phyloP scores from a whole-genome alignment of 352 stramenopile species.

The Phytophthora constricta region DNA sequence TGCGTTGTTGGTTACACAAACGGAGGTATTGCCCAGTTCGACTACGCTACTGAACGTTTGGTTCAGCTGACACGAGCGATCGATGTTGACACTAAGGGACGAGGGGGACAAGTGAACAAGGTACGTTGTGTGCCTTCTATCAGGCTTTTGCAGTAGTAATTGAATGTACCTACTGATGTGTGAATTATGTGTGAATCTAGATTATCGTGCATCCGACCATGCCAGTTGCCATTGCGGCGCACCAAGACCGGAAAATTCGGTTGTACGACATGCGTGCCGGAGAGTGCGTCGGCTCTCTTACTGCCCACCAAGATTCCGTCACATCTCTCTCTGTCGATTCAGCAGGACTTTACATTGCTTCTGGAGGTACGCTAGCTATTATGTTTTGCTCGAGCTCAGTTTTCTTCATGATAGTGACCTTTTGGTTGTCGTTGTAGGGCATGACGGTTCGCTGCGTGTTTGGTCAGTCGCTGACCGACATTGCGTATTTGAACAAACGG shows the following conservation, averaged over 20 bases:
- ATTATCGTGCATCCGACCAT: conserved; percentile 82
- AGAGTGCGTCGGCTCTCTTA: conserved; percentile 78
- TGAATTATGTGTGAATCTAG: too few species aligned
- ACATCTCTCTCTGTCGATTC: conserved; percentile 83
- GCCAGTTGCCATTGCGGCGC: conserved; percentile 80
- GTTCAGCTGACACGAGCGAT: conserved; percentile 73
- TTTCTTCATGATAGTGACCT: conserved; percentile 5
- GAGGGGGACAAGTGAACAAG: conserved; percentile 82
- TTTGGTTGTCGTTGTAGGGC: conserved; percentile 43
- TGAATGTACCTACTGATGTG: neutral
- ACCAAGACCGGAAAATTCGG: conserved; percentile 85
- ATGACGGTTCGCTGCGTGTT: conserved; percentile 85
- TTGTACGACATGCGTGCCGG: conserved; percentile 89
- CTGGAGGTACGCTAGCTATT: conserved; percentile 50
- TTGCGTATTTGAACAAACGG: conserved; percentile 88
- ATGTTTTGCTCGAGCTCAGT: neutral
- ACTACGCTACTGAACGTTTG: conserved; percentile 80
- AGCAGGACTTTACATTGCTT: conserved; percentile 75
- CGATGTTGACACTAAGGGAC: conserved; percentile 68
- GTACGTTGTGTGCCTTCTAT: conserved; percentile 25
- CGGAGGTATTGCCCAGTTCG: conserved; percentile 69
- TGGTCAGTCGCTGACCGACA: conserved; percentile 85
- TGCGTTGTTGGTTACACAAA: conserved; percentile 84
- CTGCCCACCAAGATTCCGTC: conserved; percentile 84
- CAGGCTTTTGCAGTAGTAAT: neutral